Conservation (phyloP, 805 yeast species). For the Kuraishia piskuri region DNA sequence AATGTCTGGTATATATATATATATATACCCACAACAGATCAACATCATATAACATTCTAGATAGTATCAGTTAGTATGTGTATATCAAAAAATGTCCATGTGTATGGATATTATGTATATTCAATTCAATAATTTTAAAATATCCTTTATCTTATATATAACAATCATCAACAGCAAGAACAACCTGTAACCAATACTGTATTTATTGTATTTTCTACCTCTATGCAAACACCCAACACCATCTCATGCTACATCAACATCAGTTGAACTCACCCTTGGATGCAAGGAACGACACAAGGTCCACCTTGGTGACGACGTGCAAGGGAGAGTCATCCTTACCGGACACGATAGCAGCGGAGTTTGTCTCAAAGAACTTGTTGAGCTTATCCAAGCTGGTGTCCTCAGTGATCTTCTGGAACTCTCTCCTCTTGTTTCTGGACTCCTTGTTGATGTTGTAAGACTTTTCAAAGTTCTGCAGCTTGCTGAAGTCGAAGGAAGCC, state of each 20-base stretch:
- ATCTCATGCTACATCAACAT: not conserved
- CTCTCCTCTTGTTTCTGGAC: slow-evolving; percentile 50
- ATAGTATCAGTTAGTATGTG: too few species aligned
- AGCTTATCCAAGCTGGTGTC: slow-evolving; percentile 59
- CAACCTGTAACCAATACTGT: too few species aligned
- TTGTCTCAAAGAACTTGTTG: slow-evolving; percentile 74
- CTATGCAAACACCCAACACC: too few species aligned
- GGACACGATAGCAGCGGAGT: slow-evolving; percentile 78
- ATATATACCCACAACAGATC: not conserved
- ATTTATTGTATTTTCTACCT: not conserved
- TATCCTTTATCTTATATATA: too few species aligned
- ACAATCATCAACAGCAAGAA: too few species aligned
- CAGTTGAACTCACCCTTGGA: slow-evolving; percentile 8
- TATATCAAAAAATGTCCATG: not conserved
- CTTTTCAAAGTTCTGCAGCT: slow-evolving; percentile 57
- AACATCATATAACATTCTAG: too few species aligned
- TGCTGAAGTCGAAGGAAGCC: slow-evolving; percentile 68
- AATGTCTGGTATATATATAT: too few species aligned
- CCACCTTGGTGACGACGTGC: slow-evolving; percentile 84
- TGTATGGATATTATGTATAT: too few species aligned
- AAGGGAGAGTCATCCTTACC: slow-evolving; percentile 63
- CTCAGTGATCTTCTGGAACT: slow-evolving; percentile 57
- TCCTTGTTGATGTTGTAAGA: slow-evolving; percentile 52
- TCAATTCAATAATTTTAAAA: too few species aligned
- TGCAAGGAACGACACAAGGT: slow-evolving; percentile 50